These are phyloP conservation scores for Puccinia triticina DNA, from an alignment of 1,284 basidiomycete species.

Conservation along the genomic window DNA sequence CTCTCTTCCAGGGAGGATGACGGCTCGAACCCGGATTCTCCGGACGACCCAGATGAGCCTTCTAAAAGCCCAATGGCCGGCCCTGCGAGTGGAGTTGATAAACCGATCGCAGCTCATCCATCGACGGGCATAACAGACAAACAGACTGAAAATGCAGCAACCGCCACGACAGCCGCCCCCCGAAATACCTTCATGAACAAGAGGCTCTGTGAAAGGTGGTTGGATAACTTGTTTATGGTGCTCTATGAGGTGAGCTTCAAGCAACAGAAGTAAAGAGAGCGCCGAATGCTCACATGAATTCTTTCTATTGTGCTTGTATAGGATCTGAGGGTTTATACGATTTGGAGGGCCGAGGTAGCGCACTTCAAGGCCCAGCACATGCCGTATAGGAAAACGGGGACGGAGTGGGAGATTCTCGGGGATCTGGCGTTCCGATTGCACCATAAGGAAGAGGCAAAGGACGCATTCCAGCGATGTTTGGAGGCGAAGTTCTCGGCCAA, in stretches of 20 bases:
- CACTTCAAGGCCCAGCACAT: constrained; percentile 98
- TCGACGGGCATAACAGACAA: constrained; percentile 17
- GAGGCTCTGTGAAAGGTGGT: constrained; percentile 93
- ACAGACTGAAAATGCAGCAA: constrained; percentile 53
- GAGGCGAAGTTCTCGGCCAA: constrained; percentile 86
- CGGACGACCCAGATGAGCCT: constrained; percentile 12
- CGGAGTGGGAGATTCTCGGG: constrained; percentile 98
- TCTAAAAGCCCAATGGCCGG: constrained; percentile 33
- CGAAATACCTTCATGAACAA: constrained; percentile 90
- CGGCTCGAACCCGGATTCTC: constrained; percentile 4
- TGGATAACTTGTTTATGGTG: constrained; percentile 98
- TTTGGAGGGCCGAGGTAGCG: constrained; percentile 97
- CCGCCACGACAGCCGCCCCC: constrained; percentile 53
- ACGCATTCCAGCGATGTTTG: constrained; percentile 91
- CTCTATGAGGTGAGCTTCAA: constrained; percentile 76
- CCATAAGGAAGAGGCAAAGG: constrained; percentile 96
- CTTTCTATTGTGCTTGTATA: constrained; percentile 59
- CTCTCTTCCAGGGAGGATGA: not conserved
- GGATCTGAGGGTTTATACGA: constrained; percentile 98
- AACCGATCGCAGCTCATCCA: constrained; percentile 42
- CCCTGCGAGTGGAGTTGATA: constrained; percentile 39
- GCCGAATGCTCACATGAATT: not conserved
- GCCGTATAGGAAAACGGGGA: constrained; percentile 91
- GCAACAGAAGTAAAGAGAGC: not conserved
- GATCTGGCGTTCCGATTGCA: constrained; percentile 88